A percentile compares a stretch with the other conserved stretches of the same genome.
Conservation (phyloP, 306 rosid genomes). For the barrel medic (Medicago truncatula) region MtrunA17r5.0-ANR NC_053044.1:40962501-40963000, state of each 20-base stretch:
- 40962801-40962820: constrained; percentile 37
- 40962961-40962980: not conserved
- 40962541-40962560: constrained; percentile 51
- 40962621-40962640: constrained; percentile 46
- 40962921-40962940: constrained; percentile 10
- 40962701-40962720: constrained; percentile 61
- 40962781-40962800: constrained; percentile 52
- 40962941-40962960: constrained; percentile 17
- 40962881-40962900: not conserved
- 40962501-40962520: not conserved
- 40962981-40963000: not conserved
- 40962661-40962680: constrained; percentile 53
- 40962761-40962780: constrained; percentile 40
- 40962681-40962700: constrained; percentile 58
- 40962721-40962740: constrained; percentile 55
- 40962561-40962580: constrained; percentile 47
- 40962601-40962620: constrained; percentile 55
- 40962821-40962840: constrained; percentile 23
- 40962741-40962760: constrained; percentile 47
- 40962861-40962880: constrained; percentile 20
- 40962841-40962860: constrained; percentile 4
- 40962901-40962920: not conserved
- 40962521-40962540: not conserved
- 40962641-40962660: constrained; percentile 48
- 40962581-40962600: constrained; percentile 57